Evolutionary conservation across 345 rosid species (phyloP), one percentile per base, ranked within the genome.

Genomic region (Trapa bicornis): DNA sequence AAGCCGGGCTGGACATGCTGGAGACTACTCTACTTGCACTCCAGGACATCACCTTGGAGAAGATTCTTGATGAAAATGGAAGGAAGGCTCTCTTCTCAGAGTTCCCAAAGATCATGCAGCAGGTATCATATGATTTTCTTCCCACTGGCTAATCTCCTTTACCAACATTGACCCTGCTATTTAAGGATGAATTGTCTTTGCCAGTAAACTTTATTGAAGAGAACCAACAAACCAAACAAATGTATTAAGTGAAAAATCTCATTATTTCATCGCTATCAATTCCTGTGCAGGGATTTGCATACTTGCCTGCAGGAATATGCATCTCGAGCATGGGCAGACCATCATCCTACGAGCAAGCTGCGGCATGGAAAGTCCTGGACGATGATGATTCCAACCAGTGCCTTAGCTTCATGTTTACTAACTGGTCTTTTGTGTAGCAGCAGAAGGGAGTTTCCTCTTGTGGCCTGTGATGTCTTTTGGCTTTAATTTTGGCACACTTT

Each of bases 1-100:
- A 90, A 79, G 92, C 97, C 1, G 97, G 98, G 68, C 84, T 93
- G 14, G 97, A 90, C 80, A 93, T 93, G 97, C 92, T 93, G 1
- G 98, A 93, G 80, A 93, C 98, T 1, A 90, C 97, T 8, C 84
- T 93, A 10, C 84, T 93, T 37, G 86, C 96, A 45, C 97, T 90
- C 73, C 98, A 93, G 75, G 98, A 90, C 78, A 85, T 93, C 42
- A 86, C 79, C 84, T 85, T 93, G 16, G 97, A 93, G 82, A 90
- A 88, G 85, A 87, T 86, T 47, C 84, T 90, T 0, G 87, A 90
- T 41, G 97, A 90, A 73, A 75, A 84, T 60, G 94, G 96, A 33
- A 79, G 85, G 65, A 93, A 88, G 80, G 72, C 75, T 71, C 88
- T 90, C 29, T 93, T 86, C 79, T 75, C 83, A 0, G 96, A 88